Base-by-base conservation (phyloP, 1,284 basidiomycete genomes). In the Ceratobasidium sp. region DNA sequence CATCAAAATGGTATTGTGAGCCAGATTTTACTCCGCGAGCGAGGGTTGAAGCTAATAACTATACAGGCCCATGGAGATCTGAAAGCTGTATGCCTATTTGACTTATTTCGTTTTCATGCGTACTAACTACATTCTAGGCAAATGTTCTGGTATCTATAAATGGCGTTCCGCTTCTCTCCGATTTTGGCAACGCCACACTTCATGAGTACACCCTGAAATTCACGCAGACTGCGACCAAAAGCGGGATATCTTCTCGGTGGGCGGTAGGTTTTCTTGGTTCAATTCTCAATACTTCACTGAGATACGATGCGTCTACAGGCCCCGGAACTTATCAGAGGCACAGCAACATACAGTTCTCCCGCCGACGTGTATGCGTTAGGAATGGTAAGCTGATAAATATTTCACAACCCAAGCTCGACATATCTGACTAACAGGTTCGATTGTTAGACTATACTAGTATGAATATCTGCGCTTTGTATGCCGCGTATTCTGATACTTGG, bases 361-460 rank as follows among this genome's bases (percentile, higher is more conserved):
- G 33, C 66, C 7, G 66, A 68, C 44, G 44, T 68, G n/a, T 68
- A 68, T 51, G 66, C 66, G 46, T 44, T 68, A 18, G 66, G 66
- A 12, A 68, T 68, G 66, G 66, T 53, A 18, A 51, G 66, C 28
- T 10, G 13, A 60, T 60, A 18, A 51, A 15, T 28, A 60, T 39
- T 18, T 9, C 23, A 10, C 1, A 26, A 28, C 28, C 1, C 13
- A 6, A 23, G 13, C 33, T 26, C 33, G 23, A 23, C n/a, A 28
- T 7, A 60, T 15, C 58, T 18, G 28, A 28, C 26, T 1, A 26
- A 10, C 28, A 28, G 2, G 7, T 23, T 39, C 28, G 58, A 28
- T 13, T 20, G n/a, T 12, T 39, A 60, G 33, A 28, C 58, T 60
- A 60, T 39, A 28, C 23, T 60, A 1, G 23, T 28, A 39, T 12